These are phyloP conservation scores for Mikania micrantha DNA, from an alignment of 129 eudicot genomes.

Conservation along the genomic window DNA sequence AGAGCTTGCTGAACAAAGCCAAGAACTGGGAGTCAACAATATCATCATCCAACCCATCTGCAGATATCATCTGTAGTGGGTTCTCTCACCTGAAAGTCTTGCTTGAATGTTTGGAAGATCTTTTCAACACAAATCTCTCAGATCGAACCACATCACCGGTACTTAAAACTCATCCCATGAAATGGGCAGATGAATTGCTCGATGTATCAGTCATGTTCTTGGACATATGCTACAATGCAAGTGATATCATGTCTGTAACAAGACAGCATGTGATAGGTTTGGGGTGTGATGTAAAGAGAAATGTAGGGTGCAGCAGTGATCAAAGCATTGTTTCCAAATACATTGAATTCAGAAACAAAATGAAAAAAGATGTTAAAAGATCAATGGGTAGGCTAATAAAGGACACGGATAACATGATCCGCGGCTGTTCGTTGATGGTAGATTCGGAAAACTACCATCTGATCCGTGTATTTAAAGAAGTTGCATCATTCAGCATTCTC, in stretches of 20 bases:
- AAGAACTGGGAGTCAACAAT: conserved; percentile 24
- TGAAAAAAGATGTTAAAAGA: conserved; percentile 18
- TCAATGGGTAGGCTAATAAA: conserved; percentile 14
- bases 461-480: conserved; percentile 24
- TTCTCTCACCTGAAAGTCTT: conserved; percentile 20
- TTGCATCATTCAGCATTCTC: conserved; percentile 12
- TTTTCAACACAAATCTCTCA: conserved; percentile 14
- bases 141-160: conserved; percentile 11
- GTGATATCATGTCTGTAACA: conserved; percentile 16
- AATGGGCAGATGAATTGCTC: conserved; percentile 22
- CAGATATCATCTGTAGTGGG: conserved; percentile 23
- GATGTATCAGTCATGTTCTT: conserved; percentile 26
- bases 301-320: conserved; percentile 8
- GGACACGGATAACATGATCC: conserved; percentile 4
- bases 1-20: conserved; percentile 16
- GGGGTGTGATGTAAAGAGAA: conserved; percentile 22
- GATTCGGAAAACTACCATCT: conserved; percentile 14
- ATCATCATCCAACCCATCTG: conserved; percentile 4
- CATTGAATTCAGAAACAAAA: conserved; percentile 20
- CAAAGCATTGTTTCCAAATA: conserved; percentile 18
- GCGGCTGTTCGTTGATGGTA: not conserved
- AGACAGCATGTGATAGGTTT: conserved; percentile 15
- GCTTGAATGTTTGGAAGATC: conserved; percentile 31
- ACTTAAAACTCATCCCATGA: conserved; percentile 13
- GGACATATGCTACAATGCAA: conserved; percentile 24